Percentiles rank a stretch among this genome's conserved stretches.
phyloP scores from a whole-genome alignment of 2,329 filamentous ascomycete species.

The Macrophomina pseudophaseolina region DNA sequence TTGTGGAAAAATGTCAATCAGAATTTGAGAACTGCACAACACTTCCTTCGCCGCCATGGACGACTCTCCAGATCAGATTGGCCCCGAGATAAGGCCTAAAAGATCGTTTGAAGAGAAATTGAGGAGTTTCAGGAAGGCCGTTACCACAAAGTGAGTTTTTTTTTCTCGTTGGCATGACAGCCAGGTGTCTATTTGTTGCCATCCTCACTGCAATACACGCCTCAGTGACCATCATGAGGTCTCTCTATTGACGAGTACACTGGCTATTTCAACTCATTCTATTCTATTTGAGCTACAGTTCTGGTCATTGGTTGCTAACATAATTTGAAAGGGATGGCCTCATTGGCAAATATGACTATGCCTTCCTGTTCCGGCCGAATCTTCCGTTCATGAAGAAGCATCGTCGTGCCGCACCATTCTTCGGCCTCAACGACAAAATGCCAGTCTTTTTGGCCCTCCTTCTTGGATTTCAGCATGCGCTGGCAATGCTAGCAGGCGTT shows the following conservation, averaged over 20 bases:
- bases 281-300: not conserved
- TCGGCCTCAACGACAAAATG: constrained; percentile 80
- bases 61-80: constrained; percentile 52
- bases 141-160: constrained; percentile 54
- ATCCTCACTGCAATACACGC: too few relatives aligned
- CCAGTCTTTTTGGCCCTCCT: constrained; percentile 75
- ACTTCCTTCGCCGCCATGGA: constrained; percentile 39
- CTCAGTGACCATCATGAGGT: too few relatives aligned
- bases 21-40: not conserved
- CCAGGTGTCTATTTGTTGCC: too few relatives aligned
- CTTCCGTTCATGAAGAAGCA: constrained; percentile 78
- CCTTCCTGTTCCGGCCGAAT: constrained; percentile 79
- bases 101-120: constrained; percentile 41
- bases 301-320: constrained; percentile 27
- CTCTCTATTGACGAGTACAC: too few relatives aligned
- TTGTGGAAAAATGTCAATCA: constrained; percentile 32
- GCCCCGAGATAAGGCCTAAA: constrained; percentile 34
- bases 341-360: constrained; percentile 88
- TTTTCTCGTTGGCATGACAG: not conserved
- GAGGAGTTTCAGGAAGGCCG: constrained; percentile 49
- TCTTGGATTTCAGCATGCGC: constrained; percentile 77
- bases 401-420: constrained; percentile 72
- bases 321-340: constrained; percentile 65
- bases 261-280: not conserved
- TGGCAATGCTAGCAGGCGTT: constrained; percentile 71